Percentiles rank a stretch among this genome's conserved stretches.
phyloP scores from a whole-genome alignment of 1,284 basidiomycete genomes.

The Malassezia brasiliensis region DNA sequence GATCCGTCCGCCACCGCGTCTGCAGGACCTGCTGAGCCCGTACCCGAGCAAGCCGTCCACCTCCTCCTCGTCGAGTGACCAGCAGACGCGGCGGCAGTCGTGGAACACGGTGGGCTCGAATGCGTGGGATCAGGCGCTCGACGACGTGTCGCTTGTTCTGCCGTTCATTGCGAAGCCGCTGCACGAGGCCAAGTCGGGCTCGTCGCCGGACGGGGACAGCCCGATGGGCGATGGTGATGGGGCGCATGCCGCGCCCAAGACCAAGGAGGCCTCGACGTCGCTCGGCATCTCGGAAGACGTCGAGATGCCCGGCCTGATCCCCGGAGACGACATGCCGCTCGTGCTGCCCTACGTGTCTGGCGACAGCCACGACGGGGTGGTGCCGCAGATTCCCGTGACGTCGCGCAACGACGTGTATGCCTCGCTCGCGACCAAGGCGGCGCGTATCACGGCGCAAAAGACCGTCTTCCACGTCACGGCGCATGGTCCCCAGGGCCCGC shows the following conservation, averaged over 20 bases:
- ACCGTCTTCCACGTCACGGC: not conserved
- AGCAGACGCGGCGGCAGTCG: not conserved
- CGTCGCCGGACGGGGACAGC: not conserved
- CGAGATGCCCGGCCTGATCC: not conserved
- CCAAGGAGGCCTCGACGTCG: constrained; percentile 3
- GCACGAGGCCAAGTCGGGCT: not conserved
- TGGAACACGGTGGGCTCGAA: constrained; percentile 1
- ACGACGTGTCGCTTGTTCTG: not conserved
- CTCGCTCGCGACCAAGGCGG: not conserved
- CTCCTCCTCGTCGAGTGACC: not conserved
- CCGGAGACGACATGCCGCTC: not conserved
- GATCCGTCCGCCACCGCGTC: not conserved
- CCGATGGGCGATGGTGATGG: not conserved
- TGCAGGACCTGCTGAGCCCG: not conserved
- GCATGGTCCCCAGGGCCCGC: not conserved
- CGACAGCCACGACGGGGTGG: not conserved
- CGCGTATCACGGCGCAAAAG: not conserved
- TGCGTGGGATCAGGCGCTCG: constrained; percentile 3
- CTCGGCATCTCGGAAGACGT: constrained; percentile 3
- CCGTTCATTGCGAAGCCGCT: not conserved
- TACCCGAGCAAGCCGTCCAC: not conserved
- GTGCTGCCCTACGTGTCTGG: not conserved
- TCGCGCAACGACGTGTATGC: not conserved
- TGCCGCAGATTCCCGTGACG: too few relatives aligned
- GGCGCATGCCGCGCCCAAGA: not conserved